These are phyloP conservation scores for Pyronema domesticum DNA, from an alignment of 495 filamentous ascomycete genomes.

Conservation along the genomic window DNA sequence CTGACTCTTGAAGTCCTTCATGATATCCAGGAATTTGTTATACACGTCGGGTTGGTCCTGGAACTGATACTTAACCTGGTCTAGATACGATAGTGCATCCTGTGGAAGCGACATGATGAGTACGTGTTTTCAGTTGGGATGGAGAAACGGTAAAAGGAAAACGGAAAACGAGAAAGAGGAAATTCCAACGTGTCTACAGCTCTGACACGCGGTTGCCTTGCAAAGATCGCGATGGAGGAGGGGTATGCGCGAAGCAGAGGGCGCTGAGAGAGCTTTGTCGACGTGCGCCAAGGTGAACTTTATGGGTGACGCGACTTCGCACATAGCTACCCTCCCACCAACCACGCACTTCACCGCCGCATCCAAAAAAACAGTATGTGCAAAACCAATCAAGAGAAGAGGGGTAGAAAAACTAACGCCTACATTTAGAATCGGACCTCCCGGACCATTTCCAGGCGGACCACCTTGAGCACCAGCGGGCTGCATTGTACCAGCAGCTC, in stretches of 20 bases:
- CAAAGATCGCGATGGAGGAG: too few species aligned
- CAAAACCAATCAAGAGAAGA: too few species aligned
- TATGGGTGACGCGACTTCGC: too few species aligned
- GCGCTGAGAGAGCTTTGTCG: too few species aligned
- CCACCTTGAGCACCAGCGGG: slow-evolving; percentile 1
- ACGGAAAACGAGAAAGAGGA: background rate
- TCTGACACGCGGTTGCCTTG: background rate
- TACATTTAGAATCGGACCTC: slow-evolving; percentile 26
- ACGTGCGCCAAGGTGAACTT: too few species aligned
- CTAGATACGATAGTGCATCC: slow-evolving; percentile 94
- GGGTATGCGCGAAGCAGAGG: too few species aligned
- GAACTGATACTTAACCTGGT: slow-evolving; percentile 98
- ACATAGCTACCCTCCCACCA: too few species aligned
- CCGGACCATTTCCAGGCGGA: slow-evolving; percentile 22
- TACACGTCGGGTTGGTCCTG: slow-evolving; percentile 95
- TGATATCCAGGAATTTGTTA: slow-evolving; percentile 94
- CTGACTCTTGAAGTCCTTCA: slow-evolving; percentile 99
- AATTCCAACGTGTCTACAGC: background rate
- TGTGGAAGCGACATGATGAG: slow-evolving; percentile 23
- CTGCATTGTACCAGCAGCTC: background rate
- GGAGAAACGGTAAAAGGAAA: background rate
- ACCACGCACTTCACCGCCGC: too few species aligned
- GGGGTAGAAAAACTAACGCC: slow-evolving; percentile 4
- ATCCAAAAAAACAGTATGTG: too few species aligned
- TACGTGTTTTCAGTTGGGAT: background rate